These are phyloP conservation scores for Cerioporus squamosus DNA, from an alignment of 1,284 basidiomycete species.

Conservation along the genomic window DNA sequence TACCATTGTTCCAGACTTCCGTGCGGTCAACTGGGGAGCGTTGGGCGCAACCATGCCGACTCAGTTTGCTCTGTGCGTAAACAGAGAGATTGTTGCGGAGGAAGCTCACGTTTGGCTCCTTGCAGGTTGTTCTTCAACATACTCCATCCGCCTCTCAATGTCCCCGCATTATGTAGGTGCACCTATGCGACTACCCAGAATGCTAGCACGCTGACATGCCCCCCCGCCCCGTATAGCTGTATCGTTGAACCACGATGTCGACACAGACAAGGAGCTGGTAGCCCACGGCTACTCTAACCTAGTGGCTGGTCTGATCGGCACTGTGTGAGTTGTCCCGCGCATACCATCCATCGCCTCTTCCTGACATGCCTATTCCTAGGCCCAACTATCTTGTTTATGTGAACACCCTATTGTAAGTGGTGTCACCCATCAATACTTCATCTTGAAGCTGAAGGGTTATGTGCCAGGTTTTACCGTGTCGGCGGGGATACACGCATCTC, in stretches of 20 bases:
- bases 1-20: slow-evolving; percentile 53
- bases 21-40: slow-evolving; percentile 61
- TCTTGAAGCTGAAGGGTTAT: not conserved
- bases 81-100: slow-evolving; percentile 25
- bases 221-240: slow-evolving; percentile 56
- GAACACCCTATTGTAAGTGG: slow-evolving; percentile 80
- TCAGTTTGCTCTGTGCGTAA: slow-evolving; percentile 72
- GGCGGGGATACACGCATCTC: slow-evolving; percentile 88
- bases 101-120: slow-evolving; percentile 1
- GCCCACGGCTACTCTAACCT: slow-evolving; percentile 95
- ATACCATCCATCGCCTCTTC: not conserved
- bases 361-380: slow-evolving; percentile 37
- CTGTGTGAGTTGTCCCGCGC: slow-evolving; percentile 59
- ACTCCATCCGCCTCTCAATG: slow-evolving; percentile 92
- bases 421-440: not conserved
- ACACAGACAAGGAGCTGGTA: slow-evolving; percentile 92
- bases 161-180: slow-evolving; percentile 82
- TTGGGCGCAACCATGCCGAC: slow-evolving; percentile 83
- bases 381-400: slow-evolving; percentile 89
- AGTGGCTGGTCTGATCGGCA: slow-evolving; percentile 79
- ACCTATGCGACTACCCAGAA: too few relatives aligned
- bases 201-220: not conserved
- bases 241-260: slow-evolving; percentile 89
- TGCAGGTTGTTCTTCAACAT: slow-evolving; percentile 82
- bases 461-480: slow-evolving; percentile 89